Base-by-base conservation (phyloP, 1,139 yeast species). In the Torulaspora globosa region DNA sequence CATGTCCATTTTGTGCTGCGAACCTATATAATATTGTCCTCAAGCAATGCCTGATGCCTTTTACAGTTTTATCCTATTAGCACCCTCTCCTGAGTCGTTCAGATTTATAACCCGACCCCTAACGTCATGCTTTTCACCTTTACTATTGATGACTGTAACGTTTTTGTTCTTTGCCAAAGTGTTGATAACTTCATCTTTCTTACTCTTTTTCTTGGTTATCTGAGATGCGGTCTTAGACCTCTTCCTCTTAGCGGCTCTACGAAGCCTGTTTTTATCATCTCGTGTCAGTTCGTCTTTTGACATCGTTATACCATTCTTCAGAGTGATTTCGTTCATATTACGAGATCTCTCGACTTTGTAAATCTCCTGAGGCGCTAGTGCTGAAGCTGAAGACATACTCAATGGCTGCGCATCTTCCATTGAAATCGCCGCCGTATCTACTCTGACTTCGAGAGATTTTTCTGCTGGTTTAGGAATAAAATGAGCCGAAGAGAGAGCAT, bases 331-430 rank as follows among this genome's bases (percentile, higher is more conserved):
- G 46, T 78, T 71, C 11, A 73, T 72, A 46, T 73, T 71, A 14
- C 70, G 67, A 27, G 72, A 67, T 30, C 75, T 73, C 41, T 74
- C 76, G 19, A 83, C 73, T 60, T 75, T 79, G 68, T 84, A 92
- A n/a, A 92, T 75, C 69, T 92, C 98, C 69, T 92, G 98, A 34
- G 98, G 98, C 1, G 98, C 98, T 58, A 92, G 74, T 43, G 85
- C 78, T n/a, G 83, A 72, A 23, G 82, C 87, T 28, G 78, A 70
- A 2, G 94, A 78, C 69, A 86, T 75, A 36, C 90, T 82, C 46
- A 87, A 73, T 39, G 98, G 98, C 68, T 90, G 97, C 1, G 97
- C 94, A 62, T 92, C 98, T 69, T 92, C 98, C 96, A 90, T 87
- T 5, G 83, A 65, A 44, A 92, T 83, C 1, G 96, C 78, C 1